Evolutionary conservation across 768 basidiomycete species (phyloP).

Genomic region (Naganishia vaughanmartiniae): DNA sequence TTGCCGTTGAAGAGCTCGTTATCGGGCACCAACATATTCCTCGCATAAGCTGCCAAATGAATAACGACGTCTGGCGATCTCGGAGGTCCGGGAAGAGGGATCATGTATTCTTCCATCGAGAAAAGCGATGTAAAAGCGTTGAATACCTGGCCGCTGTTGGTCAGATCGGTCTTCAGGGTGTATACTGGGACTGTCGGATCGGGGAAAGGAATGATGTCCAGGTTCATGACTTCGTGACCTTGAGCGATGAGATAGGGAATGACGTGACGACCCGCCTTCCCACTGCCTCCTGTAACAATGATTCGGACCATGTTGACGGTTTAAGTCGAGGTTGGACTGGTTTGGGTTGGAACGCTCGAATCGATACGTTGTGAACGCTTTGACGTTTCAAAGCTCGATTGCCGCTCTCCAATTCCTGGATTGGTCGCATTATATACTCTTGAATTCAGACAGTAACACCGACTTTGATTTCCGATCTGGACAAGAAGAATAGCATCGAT

Average conservation of each 20-base stretch:
- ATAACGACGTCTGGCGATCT: slow-evolving; percentile 41
- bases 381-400: no score
- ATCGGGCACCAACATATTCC: slow-evolving; percentile 48
- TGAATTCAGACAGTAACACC: not conserved
- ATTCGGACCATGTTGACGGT: slow-evolving; percentile 35
- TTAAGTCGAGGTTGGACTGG: not conserved
- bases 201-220: slow-evolving; percentile 44
- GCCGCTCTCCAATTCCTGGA: not conserved
- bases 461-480: slow-evolving; percentile 5
- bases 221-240: slow-evolving; percentile 49
- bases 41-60: slow-evolving; percentile 48
- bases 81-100: slow-evolving; percentile 33
- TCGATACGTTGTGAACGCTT: not conserved
- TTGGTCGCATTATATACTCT: not conserved
- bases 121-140: slow-evolving; percentile 46
- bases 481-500: no score
- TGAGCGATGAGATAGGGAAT: slow-evolving; percentile 47
- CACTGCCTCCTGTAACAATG: slow-evolving; percentile 48
- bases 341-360: not conserved
- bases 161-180: slow-evolving; percentile 48
- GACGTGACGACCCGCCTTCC: slow-evolving; percentile 48
- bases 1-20: slow-evolving; percentile 44
- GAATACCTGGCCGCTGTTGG: slow-evolving; percentile 49
- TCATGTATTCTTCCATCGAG: slow-evolving; percentile 41
- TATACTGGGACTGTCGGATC: slow-evolving; percentile 40